phyloP scores from a whole-genome alignment of 2,329 filamentous ascomycete species.

The Fusarium succisae region DNA sequence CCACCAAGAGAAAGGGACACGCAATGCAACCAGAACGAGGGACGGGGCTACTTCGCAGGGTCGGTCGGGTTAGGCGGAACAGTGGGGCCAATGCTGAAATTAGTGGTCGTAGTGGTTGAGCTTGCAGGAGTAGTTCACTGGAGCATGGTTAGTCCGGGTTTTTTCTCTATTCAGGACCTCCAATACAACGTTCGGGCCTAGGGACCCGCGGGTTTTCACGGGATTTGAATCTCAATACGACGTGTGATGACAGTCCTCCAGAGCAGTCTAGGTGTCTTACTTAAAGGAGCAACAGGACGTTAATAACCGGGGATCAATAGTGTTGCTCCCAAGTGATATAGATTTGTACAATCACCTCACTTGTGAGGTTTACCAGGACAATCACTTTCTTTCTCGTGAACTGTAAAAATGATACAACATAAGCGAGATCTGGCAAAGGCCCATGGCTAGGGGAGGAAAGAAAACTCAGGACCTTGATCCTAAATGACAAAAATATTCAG shows the following conservation, averaged over 20 bases:
- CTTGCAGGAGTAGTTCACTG: constrained; percentile 30
- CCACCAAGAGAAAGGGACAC: constrained; percentile 36
- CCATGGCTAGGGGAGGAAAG: neutral
- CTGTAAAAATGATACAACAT: neutral
- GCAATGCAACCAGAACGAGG: constrained; percentile 39
- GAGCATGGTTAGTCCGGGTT: constrained; percentile 37
- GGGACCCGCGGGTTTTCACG: constrained; percentile 16
- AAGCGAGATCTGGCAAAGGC: constrained; percentile 28
- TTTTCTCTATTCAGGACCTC: constrained; percentile 19
- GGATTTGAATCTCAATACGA: neutral
- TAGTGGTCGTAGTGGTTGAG: constrained; percentile 27
- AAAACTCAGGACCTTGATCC: too few relatives aligned
- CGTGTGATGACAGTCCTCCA: constrained; percentile 8
- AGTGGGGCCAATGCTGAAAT: constrained; percentile 29
- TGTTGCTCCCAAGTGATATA: neutral
- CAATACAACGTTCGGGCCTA: constrained; percentile 5
- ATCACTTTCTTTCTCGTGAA: neutral
- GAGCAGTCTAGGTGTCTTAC: constrained; percentile 8
- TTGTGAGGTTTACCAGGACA: neutral
- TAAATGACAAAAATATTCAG: too few relatives aligned
- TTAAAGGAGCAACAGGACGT: neutral
- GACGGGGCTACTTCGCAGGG: constrained; percentile 4
- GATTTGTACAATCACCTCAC: neutral
- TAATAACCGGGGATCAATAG: neutral
- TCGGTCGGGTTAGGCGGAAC: constrained; percentile 15